Evolutionary conservation across 495 filamentous ascomycete species (phyloP).

Genomic region (Stereocaulon alpinum): DNA sequence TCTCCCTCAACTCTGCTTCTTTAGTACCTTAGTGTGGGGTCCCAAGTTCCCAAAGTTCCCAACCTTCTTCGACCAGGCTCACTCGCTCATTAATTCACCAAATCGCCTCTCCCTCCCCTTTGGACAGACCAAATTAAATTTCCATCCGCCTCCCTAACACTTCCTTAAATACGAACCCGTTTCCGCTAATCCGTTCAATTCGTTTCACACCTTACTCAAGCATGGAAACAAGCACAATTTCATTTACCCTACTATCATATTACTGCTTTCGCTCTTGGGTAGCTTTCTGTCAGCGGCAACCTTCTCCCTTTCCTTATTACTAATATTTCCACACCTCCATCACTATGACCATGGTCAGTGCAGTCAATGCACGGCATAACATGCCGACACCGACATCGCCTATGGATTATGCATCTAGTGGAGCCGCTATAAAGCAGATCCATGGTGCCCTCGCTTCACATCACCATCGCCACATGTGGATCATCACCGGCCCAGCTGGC

Average conservation of each 20-base stretch:
- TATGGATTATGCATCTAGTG: slow-evolving; percentile 18
- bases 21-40: slow-evolving; percentile 3
- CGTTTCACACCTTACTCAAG: not conserved
- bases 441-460: slow-evolving; percentile 23
- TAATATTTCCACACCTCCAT: not conserved
- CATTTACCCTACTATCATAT: not conserved
- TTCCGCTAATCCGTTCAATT: not conserved
- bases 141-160: not conserved
- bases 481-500: slow-evolving; percentile 94
- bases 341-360: slow-evolving; percentile 34
- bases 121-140: not conserved
- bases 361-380: slow-evolving; percentile 28
- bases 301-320: slow-evolving; percentile 1
- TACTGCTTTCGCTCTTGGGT: not conserved
- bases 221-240: slow-evolving; percentile 1
- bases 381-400: slow-evolving; percentile 17
- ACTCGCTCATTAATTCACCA: not conserved
- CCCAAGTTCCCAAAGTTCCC: no score
- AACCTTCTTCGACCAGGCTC: slow-evolving; percentile 1
- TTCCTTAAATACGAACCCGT: not conserved
- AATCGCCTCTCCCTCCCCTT: not conserved
- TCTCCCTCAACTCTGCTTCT: not conserved
- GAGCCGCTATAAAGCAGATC: slow-evolving; percentile 20
- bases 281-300: not conserved
- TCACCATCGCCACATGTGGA: slow-evolving; percentile 74